phyloP scores from a whole-genome alignment of 2,329 filamentous ascomycete genomes.

The Mariannaea elegans region DNA sequence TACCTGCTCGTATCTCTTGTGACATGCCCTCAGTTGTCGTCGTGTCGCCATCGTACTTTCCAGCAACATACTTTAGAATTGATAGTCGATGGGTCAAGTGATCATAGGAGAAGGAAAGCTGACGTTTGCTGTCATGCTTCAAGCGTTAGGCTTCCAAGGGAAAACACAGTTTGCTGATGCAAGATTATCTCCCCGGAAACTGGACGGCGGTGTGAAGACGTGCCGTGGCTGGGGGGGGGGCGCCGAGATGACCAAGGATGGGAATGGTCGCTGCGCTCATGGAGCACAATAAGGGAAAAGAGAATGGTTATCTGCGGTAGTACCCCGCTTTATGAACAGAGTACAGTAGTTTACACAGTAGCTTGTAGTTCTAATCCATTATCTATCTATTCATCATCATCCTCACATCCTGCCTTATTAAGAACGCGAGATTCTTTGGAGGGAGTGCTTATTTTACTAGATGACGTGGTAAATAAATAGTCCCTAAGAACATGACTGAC shows the following conservation, averaged over 20 bases:
- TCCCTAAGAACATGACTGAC: neutral
- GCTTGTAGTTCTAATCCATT: no score
- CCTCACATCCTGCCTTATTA: no score
- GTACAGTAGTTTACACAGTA: no score
- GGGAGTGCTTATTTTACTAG: no score
- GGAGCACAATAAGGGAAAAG: no score
- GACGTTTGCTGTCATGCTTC: neutral
- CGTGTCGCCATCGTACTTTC: neutral
- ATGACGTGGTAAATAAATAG: no score
- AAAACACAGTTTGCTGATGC: neutral
- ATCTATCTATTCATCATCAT: no score
- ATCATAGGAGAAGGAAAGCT: neutral
- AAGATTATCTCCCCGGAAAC: slow-evolving; percentile 8
- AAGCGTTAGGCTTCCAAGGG: neutral
- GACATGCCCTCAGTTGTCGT: neutral
- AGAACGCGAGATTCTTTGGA: no score
- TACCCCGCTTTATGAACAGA: no score
- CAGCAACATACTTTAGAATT: no score
- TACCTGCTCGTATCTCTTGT: neutral
- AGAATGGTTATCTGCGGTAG: no score
- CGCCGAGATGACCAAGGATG: neutral
- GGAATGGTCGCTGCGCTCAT: slow-evolving; percentile 1
- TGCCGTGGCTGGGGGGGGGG: neutral
- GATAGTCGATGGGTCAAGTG: neutral
- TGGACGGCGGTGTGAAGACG: slow-evolving; percentile 23